These are phyloP conservation scores for Colletotrichum sp. DNA, from an alignment of 2,329 filamentous ascomycete species.

Conservation along the genomic window DNA sequence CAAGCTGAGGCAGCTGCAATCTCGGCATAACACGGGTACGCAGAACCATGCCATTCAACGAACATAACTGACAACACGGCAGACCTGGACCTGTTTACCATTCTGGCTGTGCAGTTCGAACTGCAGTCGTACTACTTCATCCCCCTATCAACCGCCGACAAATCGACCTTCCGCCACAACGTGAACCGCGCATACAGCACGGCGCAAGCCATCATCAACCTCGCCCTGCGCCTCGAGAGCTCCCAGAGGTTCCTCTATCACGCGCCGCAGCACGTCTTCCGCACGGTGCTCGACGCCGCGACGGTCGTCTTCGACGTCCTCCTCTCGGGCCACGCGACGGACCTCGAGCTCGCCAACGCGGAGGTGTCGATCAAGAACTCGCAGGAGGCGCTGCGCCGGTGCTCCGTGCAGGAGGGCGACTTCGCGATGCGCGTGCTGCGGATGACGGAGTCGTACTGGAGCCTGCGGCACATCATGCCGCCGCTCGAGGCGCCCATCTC, in stretches of 20 bases:
- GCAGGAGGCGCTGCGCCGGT: constrained; percentile 38
- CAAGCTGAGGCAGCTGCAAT: constrained; percentile 49
- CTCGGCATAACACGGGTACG: constrained; percentile 51
- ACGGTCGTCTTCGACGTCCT: constrained; percentile 39
- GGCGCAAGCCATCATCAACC: constrained; percentile 48
- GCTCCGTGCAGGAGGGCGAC: constrained; percentile 54
- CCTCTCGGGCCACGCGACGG: constrained; percentile 31
- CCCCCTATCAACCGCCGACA: constrained; percentile 42
- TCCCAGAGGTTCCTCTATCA: constrained; percentile 43
- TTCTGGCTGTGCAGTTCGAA: constrained; percentile 55
- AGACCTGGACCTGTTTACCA: constrained; percentile 55
- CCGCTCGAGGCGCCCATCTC: constrained; percentile 43
- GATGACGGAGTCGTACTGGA: constrained; percentile 57
- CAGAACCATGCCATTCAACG: background rate
- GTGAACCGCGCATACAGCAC: constrained; percentile 53
- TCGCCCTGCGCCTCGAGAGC: constrained; percentile 30
- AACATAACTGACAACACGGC: background rate
- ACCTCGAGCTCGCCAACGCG: constrained; percentile 17
- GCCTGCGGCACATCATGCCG: constrained; percentile 40
- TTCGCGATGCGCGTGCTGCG: constrained; percentile 48
- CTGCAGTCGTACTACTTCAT: constrained; percentile 59
- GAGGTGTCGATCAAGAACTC: constrained; percentile 17
- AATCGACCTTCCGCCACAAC: constrained; percentile 46
- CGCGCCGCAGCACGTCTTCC: constrained; percentile 54
- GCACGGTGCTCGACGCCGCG: constrained; percentile 47